These are phyloP conservation scores for Sarocladiaceae sp. DNA, from an alignment of 2,329 filamentous ascomycete genomes.

Conservation along the genomic window DNA sequence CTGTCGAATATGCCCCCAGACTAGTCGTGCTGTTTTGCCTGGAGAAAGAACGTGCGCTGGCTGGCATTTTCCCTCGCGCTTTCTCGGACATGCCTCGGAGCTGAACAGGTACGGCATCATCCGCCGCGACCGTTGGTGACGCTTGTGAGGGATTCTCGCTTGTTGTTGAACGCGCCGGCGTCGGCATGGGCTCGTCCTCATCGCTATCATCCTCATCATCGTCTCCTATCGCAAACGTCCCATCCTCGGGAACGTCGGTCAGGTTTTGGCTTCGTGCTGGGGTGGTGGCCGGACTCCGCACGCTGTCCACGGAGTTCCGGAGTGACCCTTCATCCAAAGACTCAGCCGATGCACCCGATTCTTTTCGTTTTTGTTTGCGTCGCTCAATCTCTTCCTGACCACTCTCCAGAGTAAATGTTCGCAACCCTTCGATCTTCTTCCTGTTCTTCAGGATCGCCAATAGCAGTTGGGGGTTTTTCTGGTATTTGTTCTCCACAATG, in stretches of 20 bases:
- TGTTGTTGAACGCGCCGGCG: constrained; percentile 56
- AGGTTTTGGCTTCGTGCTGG: constrained; percentile 20
- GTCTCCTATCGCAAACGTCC: constrained; percentile 82
- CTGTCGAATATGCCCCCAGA: constrained; percentile 57
- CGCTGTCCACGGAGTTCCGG: constrained; percentile 61
- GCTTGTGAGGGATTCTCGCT: constrained; percentile 57
- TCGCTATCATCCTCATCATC: constrained; percentile 58
- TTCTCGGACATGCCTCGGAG: constrained; percentile 94
- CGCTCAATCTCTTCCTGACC: constrained; percentile 88
- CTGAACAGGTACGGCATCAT: constrained; percentile 77
- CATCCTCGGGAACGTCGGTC: constrained; percentile 50
- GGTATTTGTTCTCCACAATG: constrained; percentile 83
- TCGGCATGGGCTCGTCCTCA: constrained; percentile 44
- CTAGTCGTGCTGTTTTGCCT: constrained; percentile 86
- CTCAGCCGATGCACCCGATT: constrained; percentile 46
- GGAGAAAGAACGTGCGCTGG: constrained; percentile 73
- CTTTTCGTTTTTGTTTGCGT: constrained; percentile 64
- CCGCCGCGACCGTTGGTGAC: constrained; percentile 60
- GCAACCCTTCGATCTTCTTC: constrained; percentile 76
- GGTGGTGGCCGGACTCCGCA: constrained; percentile 49
- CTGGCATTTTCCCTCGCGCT: constrained; percentile 90
- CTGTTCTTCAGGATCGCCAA: constrained; percentile 73
- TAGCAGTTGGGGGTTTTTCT: constrained; percentile 72
- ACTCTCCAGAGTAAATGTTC: constrained; percentile 84
- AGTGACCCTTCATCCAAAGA: constrained; percentile 41